Conservation (phyloP, 768 basidiomycete genomes). For the Lactarius hatsudake region DNA sequence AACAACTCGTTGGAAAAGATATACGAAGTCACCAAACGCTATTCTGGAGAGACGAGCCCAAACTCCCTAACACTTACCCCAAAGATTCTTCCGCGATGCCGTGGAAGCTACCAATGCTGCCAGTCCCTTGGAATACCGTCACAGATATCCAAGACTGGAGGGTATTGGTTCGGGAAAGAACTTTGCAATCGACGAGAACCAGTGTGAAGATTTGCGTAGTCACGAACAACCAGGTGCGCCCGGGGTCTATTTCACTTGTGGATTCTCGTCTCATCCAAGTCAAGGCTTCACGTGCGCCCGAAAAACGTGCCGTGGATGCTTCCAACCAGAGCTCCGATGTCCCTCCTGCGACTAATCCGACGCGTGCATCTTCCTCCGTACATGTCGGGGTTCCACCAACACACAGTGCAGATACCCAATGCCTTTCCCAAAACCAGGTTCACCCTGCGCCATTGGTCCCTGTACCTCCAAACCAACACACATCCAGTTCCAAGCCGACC, state of each 20-base stretch:
- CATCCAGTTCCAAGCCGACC: background rate
- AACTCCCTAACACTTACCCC: no score
- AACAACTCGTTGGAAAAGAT: background rate
- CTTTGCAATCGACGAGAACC: background rate
- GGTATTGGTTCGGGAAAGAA: background rate
- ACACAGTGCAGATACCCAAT: background rate
- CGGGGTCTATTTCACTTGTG: background rate
- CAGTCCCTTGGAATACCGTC: background rate
- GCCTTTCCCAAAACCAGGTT: background rate
- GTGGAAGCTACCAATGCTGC: background rate
- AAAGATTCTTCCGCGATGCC: background rate
- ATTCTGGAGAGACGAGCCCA: background rate
- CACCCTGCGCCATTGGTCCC: background rate
- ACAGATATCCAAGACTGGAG: conserved; percentile 1
- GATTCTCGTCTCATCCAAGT: background rate
- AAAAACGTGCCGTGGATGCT: background rate
- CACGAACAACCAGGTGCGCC: background rate
- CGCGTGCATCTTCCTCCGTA: background rate
- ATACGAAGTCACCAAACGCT: background rate
- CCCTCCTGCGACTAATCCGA: background rate
- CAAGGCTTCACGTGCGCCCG: background rate
- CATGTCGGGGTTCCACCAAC: background rate
- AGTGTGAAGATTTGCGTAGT: background rate
- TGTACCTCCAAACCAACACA: background rate
- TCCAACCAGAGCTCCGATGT: background rate